phyloP scores from a whole-genome alignment of 345 rosid genomes.

The Hevea brasiliensis region DNA sequence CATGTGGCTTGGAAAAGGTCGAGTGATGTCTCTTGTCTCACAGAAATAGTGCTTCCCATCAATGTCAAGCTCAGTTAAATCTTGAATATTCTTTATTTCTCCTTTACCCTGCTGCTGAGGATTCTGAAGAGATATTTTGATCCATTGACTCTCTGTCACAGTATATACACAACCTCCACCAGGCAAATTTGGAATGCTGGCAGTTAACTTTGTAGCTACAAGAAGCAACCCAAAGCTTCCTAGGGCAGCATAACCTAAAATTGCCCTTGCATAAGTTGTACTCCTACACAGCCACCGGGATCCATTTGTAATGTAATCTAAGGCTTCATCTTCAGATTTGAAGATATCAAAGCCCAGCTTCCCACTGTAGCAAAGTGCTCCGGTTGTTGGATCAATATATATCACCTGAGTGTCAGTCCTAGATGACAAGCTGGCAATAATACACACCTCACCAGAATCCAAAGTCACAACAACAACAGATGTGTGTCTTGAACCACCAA shows the following conservation, averaged over 20 bases:
- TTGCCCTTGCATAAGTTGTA: slow-evolving; percentile 55
- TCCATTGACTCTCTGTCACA: slow-evolving; percentile 84
- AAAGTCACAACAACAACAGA: slow-evolving; percentile 73
- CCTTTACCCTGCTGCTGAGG: slow-evolving; percentile 89
- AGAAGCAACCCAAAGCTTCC: slow-evolving; percentile 83
- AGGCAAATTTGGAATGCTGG: slow-evolving; percentile 75
- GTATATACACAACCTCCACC: slow-evolving; percentile 93
- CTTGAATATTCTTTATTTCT: slow-evolving; percentile 78
- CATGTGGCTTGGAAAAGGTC: slow-evolving; percentile 87
- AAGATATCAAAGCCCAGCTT: slow-evolving; percentile 68
- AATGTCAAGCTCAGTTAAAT: slow-evolving; percentile 82
- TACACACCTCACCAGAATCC: slow-evolving; percentile 72
- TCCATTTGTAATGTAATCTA: slow-evolving; percentile 64
- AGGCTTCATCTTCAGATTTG: slow-evolving; percentile 76
- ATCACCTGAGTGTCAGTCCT: slow-evolving; percentile 76
- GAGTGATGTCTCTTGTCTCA: slow-evolving; percentile 81
- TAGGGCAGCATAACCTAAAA: slow-evolving; percentile 83
- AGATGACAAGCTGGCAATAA: slow-evolving; percentile 61
- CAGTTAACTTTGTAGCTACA: slow-evolving; percentile 71
- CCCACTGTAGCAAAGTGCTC: slow-evolving; percentile 62
- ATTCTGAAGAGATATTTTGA: slow-evolving; percentile 71
- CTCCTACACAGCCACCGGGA: slow-evolving; percentile 56
- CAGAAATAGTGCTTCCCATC: slow-evolving; percentile 96
- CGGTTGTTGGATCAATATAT: slow-evolving; percentile 87
- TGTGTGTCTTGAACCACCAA: slow-evolving; percentile 63